These are phyloP conservation scores for Psidium friedrichsthalianum DNA, from an alignment of 345 rosid genomes.

Conservation along the genomic window DNA sequence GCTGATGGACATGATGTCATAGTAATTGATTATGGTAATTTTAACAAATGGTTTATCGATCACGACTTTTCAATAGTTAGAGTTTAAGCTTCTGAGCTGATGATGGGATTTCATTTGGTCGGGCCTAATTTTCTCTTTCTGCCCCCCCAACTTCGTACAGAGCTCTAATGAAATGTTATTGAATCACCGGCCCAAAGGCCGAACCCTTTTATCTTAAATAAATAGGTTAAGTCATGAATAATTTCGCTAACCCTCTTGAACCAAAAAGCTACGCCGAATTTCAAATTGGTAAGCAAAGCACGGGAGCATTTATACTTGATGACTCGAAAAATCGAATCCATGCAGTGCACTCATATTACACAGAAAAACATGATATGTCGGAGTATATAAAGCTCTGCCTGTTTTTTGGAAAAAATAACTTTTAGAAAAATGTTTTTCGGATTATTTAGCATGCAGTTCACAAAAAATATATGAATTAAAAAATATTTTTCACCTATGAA, in stretches of 20 bases:
- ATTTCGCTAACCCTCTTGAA: neutral
- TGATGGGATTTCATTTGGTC: neutral
- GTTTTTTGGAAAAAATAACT: too few relatives aligned
- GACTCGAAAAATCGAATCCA: neutral
- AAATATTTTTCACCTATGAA: too few relatives aligned
- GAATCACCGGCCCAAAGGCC: neutral
- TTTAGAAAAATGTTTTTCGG: too few relatives aligned
- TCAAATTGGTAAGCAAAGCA: too few relatives aligned
- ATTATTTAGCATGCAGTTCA: too few relatives aligned
- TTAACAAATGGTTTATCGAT: neutral
- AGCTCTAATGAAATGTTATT: neutral
- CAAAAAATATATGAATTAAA: too few relatives aligned
- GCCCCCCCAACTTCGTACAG: neutral
- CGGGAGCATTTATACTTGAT: neutral
- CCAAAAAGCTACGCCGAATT: too few relatives aligned
- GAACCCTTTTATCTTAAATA: neutral
- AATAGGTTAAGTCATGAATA: neutral
- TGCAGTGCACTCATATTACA: neutral
- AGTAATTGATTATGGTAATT: neutral
- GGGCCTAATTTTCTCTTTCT: neutral
- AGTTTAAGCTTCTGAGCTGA: neutral
- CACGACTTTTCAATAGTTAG: too few relatives aligned
- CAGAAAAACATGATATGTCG: neutral
- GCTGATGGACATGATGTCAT: neutral
- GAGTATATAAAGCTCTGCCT: too few relatives aligned